Evolutionary conservation across 2,329 filamentous ascomycete genomes (phyloP).

Genomic region (Penicillium brevicompactum): DNA sequence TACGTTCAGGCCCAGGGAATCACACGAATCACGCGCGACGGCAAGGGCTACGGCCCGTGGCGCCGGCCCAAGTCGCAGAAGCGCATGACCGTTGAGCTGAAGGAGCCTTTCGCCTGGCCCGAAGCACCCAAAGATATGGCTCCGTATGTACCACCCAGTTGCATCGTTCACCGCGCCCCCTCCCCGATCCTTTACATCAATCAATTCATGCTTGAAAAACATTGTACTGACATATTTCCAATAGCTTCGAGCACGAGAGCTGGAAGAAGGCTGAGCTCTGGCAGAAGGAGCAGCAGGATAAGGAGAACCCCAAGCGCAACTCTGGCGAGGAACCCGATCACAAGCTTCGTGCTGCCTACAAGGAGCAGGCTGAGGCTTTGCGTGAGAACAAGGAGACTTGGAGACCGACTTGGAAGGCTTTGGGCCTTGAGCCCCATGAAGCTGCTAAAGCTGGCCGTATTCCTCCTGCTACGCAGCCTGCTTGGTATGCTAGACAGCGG

Average conservation of each 20-base stretch:
- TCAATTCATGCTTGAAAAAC: background rate
- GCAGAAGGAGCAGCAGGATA: slow-evolving; percentile 37
- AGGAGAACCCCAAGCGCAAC: slow-evolving; percentile 36
- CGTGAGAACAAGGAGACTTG: slow-evolving; percentile 64
- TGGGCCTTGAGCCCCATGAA: slow-evolving; percentile 39
- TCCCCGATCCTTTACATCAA: background rate
- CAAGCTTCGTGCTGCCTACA: slow-evolving; percentile 47
- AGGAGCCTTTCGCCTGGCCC: slow-evolving; percentile 86
- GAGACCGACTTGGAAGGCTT: slow-evolving; percentile 53
- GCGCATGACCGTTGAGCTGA: slow-evolving; percentile 93
- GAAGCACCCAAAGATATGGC: slow-evolving; percentile 63
- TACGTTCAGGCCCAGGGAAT: slow-evolving; percentile 73
- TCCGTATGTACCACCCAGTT: slow-evolving; percentile 49
- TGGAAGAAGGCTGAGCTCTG: slow-evolving; percentile 54
- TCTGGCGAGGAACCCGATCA: slow-evolving; percentile 27
- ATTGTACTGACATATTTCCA: slow-evolving; percentile 14
- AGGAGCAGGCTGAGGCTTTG: slow-evolving; percentile 64
- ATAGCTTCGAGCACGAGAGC: slow-evolving; percentile 65
- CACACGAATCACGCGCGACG: slow-evolving; percentile 44
- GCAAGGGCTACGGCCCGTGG: slow-evolving; percentile 56
- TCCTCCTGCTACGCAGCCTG: slow-evolving; percentile 5
- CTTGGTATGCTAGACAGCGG: slow-evolving; percentile 9
- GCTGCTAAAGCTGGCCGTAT: slow-evolving; percentile 9
- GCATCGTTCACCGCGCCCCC: too few species aligned
- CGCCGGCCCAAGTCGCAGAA: slow-evolving; percentile 75